Conservation (phyloP, 306 rosid genomes). For the Medicago truncatula region MtrunA17r5.0-ANR NC_053045.1:11542501-11543000, state of each 20-base stretch:
- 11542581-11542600: slow-evolving; percentile 58
- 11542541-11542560: slow-evolving; percentile 56
- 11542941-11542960: not conserved
- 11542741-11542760: not conserved
- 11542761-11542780: not conserved
- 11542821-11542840: slow-evolving; percentile 7
- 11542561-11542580: slow-evolving; percentile 64
- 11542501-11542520: slow-evolving; percentile 4
- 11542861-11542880: not conserved
- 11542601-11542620: slow-evolving; percentile 92
- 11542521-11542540: not conserved
- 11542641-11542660: not conserved
- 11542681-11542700: slow-evolving; percentile 2
- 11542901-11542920: not conserved
- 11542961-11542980: not conserved
- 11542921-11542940: not conserved
- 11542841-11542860: not conserved
- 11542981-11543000: not conserved
- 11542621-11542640: slow-evolving; percentile 65
- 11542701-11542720: not conserved
- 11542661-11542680: not conserved
- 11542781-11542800: not conserved
- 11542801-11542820: not conserved
- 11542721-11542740: not conserved
- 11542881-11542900: not conserved